Conservation (phyloP, 306 rosid species). For the Astragalus glycyphyllos region DNA sequence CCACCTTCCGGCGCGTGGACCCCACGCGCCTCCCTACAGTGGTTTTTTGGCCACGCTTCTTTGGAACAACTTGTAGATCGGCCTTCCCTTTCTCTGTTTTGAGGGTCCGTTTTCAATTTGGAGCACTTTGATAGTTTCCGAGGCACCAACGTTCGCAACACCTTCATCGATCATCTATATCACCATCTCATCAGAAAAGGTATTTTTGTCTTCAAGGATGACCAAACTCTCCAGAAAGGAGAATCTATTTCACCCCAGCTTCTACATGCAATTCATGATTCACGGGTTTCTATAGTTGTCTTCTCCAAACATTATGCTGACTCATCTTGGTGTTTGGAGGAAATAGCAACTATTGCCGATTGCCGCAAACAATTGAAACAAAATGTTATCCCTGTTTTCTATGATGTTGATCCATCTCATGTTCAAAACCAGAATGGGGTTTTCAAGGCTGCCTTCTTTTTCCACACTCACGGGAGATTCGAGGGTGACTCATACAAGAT, state of each 20-base stretch:
- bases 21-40: too few relatives aligned
- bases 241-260: background rate
- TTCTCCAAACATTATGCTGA: background rate
- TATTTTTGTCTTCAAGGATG: conserved; percentile 1
- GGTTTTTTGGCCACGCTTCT: too few relatives aligned
- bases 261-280: background rate
- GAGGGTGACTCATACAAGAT: too few relatives aligned
- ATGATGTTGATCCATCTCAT: conserved; percentile 27
- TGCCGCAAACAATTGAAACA: background rate
- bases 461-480: background rate
- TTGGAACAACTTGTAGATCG: too few relatives aligned
- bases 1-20: too few relatives aligned
- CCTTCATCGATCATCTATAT: background rate
- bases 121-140: too few relatives aligned
- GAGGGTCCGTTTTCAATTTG: too few relatives aligned
- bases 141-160: background rate
- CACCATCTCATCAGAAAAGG: background rate
- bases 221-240: background rate
- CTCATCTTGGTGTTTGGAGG: background rate
- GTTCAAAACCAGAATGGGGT: background rate
- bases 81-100: too few relatives aligned
- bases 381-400: conserved; percentile 35
- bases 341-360: background rate
- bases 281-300: background rate
- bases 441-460: background rate